These are phyloP conservation scores for Torulaspora delbrueckii DNA, from an alignment of 805 yeast genomes.

Conservation along the genomic window DNA sequence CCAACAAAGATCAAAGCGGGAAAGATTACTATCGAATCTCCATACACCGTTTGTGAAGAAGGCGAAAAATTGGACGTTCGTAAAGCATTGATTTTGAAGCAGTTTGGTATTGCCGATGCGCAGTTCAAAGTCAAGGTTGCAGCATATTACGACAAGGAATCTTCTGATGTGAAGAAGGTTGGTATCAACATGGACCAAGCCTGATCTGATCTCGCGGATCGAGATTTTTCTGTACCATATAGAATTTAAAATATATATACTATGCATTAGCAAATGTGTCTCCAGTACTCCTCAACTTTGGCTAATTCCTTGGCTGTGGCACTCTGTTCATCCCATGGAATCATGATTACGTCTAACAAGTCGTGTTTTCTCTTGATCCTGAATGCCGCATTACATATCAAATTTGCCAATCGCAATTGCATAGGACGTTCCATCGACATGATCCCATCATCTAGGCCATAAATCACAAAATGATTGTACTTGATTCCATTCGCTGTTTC, in stretches of 20 bases:
- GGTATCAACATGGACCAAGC: slow-evolving; percentile 33
- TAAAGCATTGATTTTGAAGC: slow-evolving; percentile 87
- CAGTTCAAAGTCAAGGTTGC: slow-evolving; percentile 77
- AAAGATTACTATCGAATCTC: slow-evolving; percentile 70
- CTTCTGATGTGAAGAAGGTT: slow-evolving; percentile 32
- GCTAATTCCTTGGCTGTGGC: slow-evolving; percentile 3
- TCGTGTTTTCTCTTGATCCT: slow-evolving; percentile 20
- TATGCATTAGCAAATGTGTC: slow-evolving; percentile 16
- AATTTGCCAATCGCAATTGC: slow-evolving; percentile 20
- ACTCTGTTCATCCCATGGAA: slow-evolving; percentile 10
- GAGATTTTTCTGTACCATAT: slow-evolving; percentile 7
- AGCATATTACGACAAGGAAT: slow-evolving; percentile 73
- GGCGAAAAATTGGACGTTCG: slow-evolving; percentile 83
- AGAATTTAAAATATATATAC: slow-evolving; percentile 6
- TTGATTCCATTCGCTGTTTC: slow-evolving; percentile 5
- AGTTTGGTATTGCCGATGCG: slow-evolving; percentile 92
- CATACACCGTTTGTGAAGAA: slow-evolving; percentile 71
- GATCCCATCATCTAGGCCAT: slow-evolving; percentile 26
- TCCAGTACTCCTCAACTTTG: slow-evolving; percentile 28
- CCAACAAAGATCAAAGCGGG: slow-evolving; percentile 91
- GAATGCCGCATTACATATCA: slow-evolving; percentile 24
- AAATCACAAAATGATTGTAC: slow-evolving; percentile 24
- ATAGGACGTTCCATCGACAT: background rate
- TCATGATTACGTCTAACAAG: slow-evolving; percentile 12
- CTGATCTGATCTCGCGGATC: background rate